Base-by-base conservation (phyloP, 805 yeast genomes). In the Kuraishia ogatae region DNA sequence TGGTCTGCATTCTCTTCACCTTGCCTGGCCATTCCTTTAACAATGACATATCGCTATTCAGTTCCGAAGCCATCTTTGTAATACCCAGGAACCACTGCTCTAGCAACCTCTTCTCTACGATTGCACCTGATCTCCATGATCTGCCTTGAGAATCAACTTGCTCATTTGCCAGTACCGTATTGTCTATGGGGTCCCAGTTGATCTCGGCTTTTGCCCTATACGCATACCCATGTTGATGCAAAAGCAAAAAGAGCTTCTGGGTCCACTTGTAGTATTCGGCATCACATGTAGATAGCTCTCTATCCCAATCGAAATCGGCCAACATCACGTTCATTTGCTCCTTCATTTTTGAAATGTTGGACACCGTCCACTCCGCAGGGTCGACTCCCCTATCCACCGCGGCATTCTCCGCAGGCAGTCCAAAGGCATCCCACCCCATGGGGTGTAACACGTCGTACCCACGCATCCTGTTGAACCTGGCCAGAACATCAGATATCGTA, bases 381-480 rank as follows among this genome's bases (percentile, higher is more conserved):
- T 82, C 82, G 13, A 89, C 76, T 1, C 83, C 82, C 58, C 96
- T 72, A 67, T 92, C 97, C 29, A 90, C 84, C 0, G 99, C 99
- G 0, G 99, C 99, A 68, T 94, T 94, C 67, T 94, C 99, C 0
- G 99, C 99, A 0, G 99, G 99, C 26, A 94, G 74, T 0, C 99
- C 99, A 76, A 94, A 94, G 0, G 98, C 96, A 74, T 94, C 99
- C 97, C 97, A 94, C 0, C 99, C 99, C 96, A 94, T 92, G 0
- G 98, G 97, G 66, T 94, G 97, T 1, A 93, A 75, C 15, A 93
- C 97, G 46, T 83, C 72, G 61, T 77, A 79, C 1, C 97, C 97
- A 53, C 79, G 80, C 70, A 89, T 78, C 59, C 94, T 75, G 60
- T 89, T 80, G 67, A 80, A 93, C 60, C 98, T 74, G 1, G 96